A percentile compares a stretch with the other conserved stretches of the same genome.
These are phyloP conservation scores for Trametes cubensis DNA, from an alignment of 768 basidiomycete species.

Conservation along the genomic window DNA sequence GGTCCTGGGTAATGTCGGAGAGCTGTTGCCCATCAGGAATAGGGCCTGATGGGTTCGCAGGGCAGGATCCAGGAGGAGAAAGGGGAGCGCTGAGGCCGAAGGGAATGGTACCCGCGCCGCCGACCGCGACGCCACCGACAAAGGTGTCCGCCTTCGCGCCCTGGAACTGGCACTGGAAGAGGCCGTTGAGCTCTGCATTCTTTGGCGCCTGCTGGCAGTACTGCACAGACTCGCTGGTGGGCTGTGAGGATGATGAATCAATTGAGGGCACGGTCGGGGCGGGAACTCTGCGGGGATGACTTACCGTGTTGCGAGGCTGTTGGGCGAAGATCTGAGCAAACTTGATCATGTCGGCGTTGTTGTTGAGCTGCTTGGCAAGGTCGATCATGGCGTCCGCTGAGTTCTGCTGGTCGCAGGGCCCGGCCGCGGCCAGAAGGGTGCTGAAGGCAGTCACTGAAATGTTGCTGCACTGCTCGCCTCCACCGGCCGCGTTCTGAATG, in stretches of 20 bases:
- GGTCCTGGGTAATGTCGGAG: conserved; percentile 26
- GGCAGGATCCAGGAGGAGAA: conserved; percentile 53
- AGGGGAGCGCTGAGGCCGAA: conserved; percentile 46
- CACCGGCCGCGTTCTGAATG: conserved; percentile 54
- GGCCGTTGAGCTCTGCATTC: conserved; percentile 54
- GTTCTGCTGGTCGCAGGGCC: conserved; percentile 47
- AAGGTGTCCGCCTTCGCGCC: conserved; percentile 48
- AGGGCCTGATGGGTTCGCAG: conserved; percentile 49
- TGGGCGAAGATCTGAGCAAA: conserved; percentile 57
- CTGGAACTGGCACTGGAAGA: conserved; percentile 62
- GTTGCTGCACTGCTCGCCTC: conserved; percentile 58
- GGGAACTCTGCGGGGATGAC: conserved; percentile 20
- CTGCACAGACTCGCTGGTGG: conserved; percentile 38
- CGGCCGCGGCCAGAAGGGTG: conserved; percentile 57
- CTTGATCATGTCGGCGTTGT: conserved; percentile 49
- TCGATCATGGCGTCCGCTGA: conserved; percentile 52
- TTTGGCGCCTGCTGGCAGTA: conserved; percentile 58
- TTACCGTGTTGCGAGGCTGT: conserved; percentile 58
- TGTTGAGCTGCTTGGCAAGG: conserved; percentile 50
- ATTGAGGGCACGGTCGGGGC: background rate
- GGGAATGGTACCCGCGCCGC: conserved; percentile 54
- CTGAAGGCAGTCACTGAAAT: conserved; percentile 55
- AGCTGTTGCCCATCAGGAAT: conserved; percentile 52
- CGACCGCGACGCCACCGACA: conserved; percentile 46
- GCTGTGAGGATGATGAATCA: conserved; percentile 8